Base-by-base conservation (phyloP, 768 basidiomycete species). In the Tephrocybe sp. region DNA sequence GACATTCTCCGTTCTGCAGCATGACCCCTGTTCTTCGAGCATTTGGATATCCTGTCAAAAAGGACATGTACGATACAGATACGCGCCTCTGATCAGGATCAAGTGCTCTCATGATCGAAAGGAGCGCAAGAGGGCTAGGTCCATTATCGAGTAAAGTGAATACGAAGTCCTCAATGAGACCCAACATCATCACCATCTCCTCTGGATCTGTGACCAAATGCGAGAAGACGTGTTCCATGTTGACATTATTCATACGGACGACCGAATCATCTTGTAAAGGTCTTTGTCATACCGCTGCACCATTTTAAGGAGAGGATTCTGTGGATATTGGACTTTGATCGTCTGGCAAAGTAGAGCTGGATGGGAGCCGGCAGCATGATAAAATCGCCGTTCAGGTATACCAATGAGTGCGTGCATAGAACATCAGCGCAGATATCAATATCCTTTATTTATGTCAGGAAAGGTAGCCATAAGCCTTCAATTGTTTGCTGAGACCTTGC, bases 321-420 rank as follows among this genome's bases (percentile, higher is more conserved):
- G 11, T 3, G 12, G 6, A 32, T 17, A 42, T 33, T 22, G 6
- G 0, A 17, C 20, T 45, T 44, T 9, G 34, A 16, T 4, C 23
- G 38, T 12, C 17, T 46, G 2, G 36, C 40, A 1, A 58, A 39
- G 48, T 58, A 47, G 22, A 58, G 53, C 26, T 53, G 46, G 4
- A 58, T 55, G 5, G 57, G 57, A 14, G 57, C 57, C 14, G 54
- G 49, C 31, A 58, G 43, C 2, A 50, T 58, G 38, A 58, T 52
- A 31, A 51, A 54, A 12, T 39, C 53, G 11, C 39, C 41, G 32
- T 52, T 49, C 13, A 23, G 31, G 39, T 58, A 54, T 12, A 41
- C 45, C 5, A 58, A 30, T 1, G 57, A 58, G 12, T 49, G 53
- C 38, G 33, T 52, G 39, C 53, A 51, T 22, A 58, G 22, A 8